Percentiles rank a stretch among this genome's conserved stretches.
phyloP scores from a whole-genome alignment of 192 early-diverging fungal genomes.

The Coemansia sp. region DNA sequence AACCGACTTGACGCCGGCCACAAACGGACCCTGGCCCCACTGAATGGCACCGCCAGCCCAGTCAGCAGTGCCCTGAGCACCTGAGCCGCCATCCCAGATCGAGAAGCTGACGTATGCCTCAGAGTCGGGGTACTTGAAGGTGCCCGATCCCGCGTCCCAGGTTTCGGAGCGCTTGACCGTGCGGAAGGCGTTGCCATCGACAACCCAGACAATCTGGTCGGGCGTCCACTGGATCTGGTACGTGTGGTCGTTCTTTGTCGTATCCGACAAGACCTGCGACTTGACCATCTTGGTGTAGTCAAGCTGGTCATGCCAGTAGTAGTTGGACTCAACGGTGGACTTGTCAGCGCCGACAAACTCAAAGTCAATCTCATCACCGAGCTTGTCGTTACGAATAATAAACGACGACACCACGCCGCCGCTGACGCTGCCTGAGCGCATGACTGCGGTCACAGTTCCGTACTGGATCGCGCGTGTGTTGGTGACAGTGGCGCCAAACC shows the following conservation, averaged over 20 bases:
- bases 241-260: slow-evolving; percentile 49
- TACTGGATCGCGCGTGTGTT: slow-evolving; percentile 60
- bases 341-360: slow-evolving; percentile 62
- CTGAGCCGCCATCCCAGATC: slow-evolving; percentile 67
- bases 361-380: slow-evolving; percentile 67
- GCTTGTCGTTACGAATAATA: slow-evolving; percentile 55
- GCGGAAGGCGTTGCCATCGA: slow-evolving; percentile 55
- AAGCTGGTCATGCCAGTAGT: slow-evolving; percentile 57
- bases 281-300: slow-evolving; percentile 60
- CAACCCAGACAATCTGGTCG: slow-evolving; percentile 56
- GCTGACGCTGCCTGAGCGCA: slow-evolving; percentile 53
- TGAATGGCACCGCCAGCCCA: slow-evolving; percentile 67
- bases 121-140: slow-evolving; percentile 56
- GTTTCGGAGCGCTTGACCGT: slow-evolving; percentile 52
- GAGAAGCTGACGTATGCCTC: slow-evolving; percentile 59
- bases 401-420: slow-evolving; percentile 65
- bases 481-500: slow-evolving; percentile 60
- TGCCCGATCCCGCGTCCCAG: slow-evolving; percentile 29
- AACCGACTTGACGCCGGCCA: slow-evolving; percentile 55
- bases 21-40: slow-evolving; percentile 56
- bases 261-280: slow-evolving; percentile 38
- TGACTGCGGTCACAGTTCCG: slow-evolving; percentile 59
- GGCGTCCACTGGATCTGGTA: slow-evolving; percentile 64
- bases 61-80: slow-evolving; percentile 50
- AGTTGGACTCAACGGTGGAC: slow-evolving; percentile 61